Base-by-base conservation (phyloP, 768 basidiomycete species). In the Suillus fuscotomentosus region DNA sequence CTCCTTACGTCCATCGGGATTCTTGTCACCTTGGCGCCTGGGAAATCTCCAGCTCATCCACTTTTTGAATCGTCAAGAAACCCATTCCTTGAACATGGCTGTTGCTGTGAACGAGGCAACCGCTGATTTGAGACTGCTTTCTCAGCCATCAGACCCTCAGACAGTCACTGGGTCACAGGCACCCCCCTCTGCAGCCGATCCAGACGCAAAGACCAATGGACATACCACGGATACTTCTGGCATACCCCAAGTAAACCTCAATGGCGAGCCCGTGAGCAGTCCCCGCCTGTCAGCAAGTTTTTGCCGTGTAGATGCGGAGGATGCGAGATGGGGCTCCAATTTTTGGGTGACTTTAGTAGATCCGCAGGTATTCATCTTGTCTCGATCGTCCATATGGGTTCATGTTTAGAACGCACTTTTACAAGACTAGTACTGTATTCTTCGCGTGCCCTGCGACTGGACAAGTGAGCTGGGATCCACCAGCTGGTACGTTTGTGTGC, bases 291-390 rank as follows among this genome's bases (percentile, higher is more conserved):
- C 76, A n/a, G 72, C 65, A 36, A 68, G 66, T 3, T 70, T 71
- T n/a, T 15, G 36, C 3, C 24, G 54, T 2, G 60, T 67, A 36
- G 77, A 77, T 65, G 64, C 70, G 4, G 75, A 77, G 38, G 84
- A 83, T 68, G 76, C 84, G 66, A 84, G 83, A 36, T 95, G 94
- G 94, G 94, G 93, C 5, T 86, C 90, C 34, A 89, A 94, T 75
- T 97, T 97, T 73, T 97, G 95, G 95, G 93, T 97, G 8, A 96
- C 95, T 7, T 82, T 97, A 60, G 84, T 91, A 56, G 95, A 97
- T 82, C 95, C 95, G 34, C 87, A 92, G 83, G 95, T 92, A 73
- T 68, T 63, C 61, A 60, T 63, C 15, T 60, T 51, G 47, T 70
- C 45, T 43, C n/a, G 38, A 41, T 60, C 41, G 62, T 66, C 47